Percentiles rank a stretch among this genome's conserved stretches.
These are phyloP conservation scores for Arachis monticola DNA, from an alignment of 331 rosid species.

Conservation along the genomic window DNA sequence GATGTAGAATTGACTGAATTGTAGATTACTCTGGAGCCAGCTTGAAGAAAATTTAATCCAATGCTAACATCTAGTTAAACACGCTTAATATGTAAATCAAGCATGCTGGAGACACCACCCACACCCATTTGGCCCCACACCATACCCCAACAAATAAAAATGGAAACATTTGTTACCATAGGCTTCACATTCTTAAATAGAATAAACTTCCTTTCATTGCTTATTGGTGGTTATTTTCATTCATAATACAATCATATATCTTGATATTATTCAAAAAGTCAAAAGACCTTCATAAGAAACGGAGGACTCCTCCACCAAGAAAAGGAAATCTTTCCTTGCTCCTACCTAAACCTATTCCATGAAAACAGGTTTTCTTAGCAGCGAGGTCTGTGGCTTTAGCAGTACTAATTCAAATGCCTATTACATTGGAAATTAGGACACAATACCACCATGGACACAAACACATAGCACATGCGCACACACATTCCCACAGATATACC, in stretches of 20 bases:
- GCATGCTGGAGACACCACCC: constrained; percentile 5
- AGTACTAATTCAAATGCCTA: constrained; percentile 9
- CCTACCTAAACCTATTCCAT: constrained; percentile 1
- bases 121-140: neutral
- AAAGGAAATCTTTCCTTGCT: neutral
- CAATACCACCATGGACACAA: neutral
- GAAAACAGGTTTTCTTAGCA: constrained; percentile 16
- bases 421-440: constrained; percentile 3
- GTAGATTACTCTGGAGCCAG: constrained; percentile 11
- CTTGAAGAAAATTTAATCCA: neutral
- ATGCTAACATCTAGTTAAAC: constrained; percentile 12
- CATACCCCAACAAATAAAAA: neutral
- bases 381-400: constrained; percentile 28
- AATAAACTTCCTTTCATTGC: neutral
- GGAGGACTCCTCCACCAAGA: neutral
- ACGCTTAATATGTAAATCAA: constrained; percentile 17
- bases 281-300: too few relatives aligned
- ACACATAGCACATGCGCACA: too few relatives aligned
- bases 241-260: too few relatives aligned
- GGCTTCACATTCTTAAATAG: neutral
- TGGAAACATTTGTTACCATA: neutral
- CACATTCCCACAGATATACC: too few relatives aligned
- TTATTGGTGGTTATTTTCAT: too few relatives aligned
- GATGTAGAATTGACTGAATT: neutral
- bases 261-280: too few relatives aligned